Conservation (phyloP, 2,329 filamentous ascomycete genomes). For the Helotiales sp. region DNA sequence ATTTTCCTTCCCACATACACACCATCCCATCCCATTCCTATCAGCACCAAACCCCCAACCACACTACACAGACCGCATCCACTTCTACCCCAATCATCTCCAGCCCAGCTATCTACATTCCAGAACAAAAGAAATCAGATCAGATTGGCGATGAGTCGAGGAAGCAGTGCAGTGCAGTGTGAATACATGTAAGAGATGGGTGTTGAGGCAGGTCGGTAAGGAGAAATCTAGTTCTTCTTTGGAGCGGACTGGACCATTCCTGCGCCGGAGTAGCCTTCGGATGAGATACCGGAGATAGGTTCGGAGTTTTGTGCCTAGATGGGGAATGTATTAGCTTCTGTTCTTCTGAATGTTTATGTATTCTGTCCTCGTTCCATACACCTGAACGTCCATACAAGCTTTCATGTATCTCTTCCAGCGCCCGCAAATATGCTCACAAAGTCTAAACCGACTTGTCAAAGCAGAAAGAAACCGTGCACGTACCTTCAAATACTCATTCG, state of each 20-base stretch:
- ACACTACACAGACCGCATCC: not conserved
- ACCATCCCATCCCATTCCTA: not conserved
- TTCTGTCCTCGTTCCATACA: not conserved
- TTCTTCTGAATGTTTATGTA: not conserved
- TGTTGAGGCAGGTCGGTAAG: not conserved
- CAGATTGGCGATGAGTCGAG: not conserved
- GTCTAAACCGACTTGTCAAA: not conserved
- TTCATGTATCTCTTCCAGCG: not conserved
- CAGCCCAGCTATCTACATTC: not conserved
- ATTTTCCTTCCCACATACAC: not conserved
- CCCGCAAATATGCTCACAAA: too few species aligned
- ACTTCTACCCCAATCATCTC: not conserved
- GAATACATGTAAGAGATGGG: not conserved
- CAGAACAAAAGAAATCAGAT: conserved; percentile 8
- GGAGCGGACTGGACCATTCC: conserved; percentile 70
- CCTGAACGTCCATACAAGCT: too few species aligned
- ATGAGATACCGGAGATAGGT: conserved; percentile 82
- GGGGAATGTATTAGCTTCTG: conserved; percentile 21
- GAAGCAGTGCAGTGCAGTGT: not conserved
- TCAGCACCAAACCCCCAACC: not conserved
- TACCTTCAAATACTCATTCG: conserved; percentile 94
- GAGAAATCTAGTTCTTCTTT: conserved; percentile 37
- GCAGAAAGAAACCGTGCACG: conserved; percentile 42
- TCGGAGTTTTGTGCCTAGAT: conserved; percentile 79
- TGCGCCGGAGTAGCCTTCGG: conserved; percentile 77